Conservation (phyloP, 1,139 yeast genomes). For the Pichia terricola region DNA sequence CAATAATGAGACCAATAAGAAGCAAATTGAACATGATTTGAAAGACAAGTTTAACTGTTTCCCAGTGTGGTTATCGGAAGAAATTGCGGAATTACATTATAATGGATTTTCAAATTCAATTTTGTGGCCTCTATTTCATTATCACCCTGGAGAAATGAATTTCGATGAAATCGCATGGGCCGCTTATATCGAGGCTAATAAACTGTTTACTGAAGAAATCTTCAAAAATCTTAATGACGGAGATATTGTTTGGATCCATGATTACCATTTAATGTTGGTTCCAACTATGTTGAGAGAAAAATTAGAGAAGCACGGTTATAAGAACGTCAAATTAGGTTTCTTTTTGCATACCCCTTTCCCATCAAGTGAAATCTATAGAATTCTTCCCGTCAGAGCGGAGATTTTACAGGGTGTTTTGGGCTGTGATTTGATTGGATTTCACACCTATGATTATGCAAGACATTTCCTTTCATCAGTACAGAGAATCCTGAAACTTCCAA, state of each 20-base stretch:
- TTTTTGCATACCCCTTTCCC: constrained; percentile 98
- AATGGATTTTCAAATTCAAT: constrained; percentile 91
- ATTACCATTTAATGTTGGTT: constrained; percentile 89
- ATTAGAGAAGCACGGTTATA: constrained; percentile 33
- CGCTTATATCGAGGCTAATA: constrained; percentile 91
- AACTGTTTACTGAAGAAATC: constrained; percentile 68
- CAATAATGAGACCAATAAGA: constrained; percentile 60
- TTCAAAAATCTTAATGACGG: constrained; percentile 66
- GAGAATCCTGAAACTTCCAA: constrained; percentile 69
- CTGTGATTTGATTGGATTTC: constrained; percentile 94
- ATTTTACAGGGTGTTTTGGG: constrained; percentile 84
- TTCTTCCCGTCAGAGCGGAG: constrained; percentile 90
- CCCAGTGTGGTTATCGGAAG: constrained; percentile 81
- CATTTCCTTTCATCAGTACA: constrained; percentile 92
- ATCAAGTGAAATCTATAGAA: constrained; percentile 89
- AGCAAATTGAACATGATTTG: constrained; percentile 58
- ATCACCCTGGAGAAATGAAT: constrained; percentile 98
- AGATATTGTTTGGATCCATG: constrained; percentile 85
- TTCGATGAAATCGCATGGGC: constrained; percentile 98
- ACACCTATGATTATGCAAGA: constrained; percentile 98
- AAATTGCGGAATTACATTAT: constrained; percentile 89
- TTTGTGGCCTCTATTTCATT: constrained; percentile 96
- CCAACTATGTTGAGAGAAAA: constrained; percentile 81
- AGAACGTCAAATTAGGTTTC: constrained; percentile 75
- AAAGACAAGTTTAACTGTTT: constrained; percentile 75